Percentiles rank a stretch among this genome's conserved stretches.
phyloP scores from a whole-genome alignment of 108 stramenopile species.

The Skeletonema potamos region DNA sequence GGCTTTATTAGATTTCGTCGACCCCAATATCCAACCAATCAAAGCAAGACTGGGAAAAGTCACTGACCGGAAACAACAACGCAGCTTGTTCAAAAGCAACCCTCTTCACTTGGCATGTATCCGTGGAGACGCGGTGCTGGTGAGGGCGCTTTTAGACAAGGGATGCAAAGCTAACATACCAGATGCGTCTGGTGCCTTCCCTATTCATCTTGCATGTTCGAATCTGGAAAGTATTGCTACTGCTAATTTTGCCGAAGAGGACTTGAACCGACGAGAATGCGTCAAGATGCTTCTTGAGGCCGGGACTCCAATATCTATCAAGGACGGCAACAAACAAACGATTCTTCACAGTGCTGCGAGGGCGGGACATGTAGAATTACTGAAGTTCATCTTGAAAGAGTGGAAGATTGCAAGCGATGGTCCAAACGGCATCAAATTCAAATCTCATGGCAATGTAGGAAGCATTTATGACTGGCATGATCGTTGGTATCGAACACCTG shows the following conservation, averaged over 20 bases:
- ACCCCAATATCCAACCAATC: slow-evolving; percentile 57
- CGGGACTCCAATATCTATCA: slow-evolving; percentile 64
- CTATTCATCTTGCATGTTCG: slow-evolving; percentile 75
- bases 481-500: slow-evolving; percentile 72
- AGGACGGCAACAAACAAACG: slow-evolving; percentile 84
- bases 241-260: slow-evolving; percentile 33
- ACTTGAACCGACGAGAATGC: slow-evolving; percentile 51
- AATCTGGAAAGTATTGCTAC: slow-evolving; percentile 15
- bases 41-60: slow-evolving; percentile 46
- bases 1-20: slow-evolving; percentile 55
- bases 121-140: slow-evolving; percentile 52
- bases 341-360: slow-evolving; percentile 78
- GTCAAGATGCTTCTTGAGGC: slow-evolving; percentile 52
- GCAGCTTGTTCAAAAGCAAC: slow-evolving; percentile 52
- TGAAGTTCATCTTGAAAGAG: slow-evolving; percentile 49
- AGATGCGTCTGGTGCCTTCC: slow-evolving; percentile 69
- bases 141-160: slow-evolving; percentile 47
- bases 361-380: slow-evolving; percentile 55
- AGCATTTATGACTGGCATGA: slow-evolving; percentile 48
- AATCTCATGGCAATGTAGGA: slow-evolving; percentile 32
- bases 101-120: slow-evolving; percentile 79
- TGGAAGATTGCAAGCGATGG: slow-evolving; percentile 40
- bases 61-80: slow-evolving; percentile 27
- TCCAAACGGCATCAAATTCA: slow-evolving; percentile 21
- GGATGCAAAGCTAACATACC: slow-evolving; percentile 66